A percentile compares a stretch with the other conserved stretches of the same genome.
These are phyloP conservation scores for Cenchrus purpureus DNA, from an alignment of 176 grass and related monocot genomes.

Conservation along the genomic window DNA sequence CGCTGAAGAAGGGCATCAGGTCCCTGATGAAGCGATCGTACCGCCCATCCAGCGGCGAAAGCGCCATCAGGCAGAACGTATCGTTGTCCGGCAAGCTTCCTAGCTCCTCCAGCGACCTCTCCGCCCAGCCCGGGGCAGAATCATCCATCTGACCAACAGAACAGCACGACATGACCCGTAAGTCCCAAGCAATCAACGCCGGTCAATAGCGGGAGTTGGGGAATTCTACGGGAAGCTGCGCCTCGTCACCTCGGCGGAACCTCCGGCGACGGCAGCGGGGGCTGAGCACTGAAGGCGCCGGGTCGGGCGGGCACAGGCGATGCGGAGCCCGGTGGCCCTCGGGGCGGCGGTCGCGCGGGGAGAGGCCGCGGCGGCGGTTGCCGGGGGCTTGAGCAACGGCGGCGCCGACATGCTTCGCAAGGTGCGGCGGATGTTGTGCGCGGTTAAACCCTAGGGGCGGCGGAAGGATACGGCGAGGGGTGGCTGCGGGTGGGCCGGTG, in stretches of 20 bases:
- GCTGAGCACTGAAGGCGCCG: conserved; percentile 38
- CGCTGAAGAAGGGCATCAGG: conserved; percentile 80
- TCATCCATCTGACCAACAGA: conserved; percentile 40
- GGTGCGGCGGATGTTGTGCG: neutral
- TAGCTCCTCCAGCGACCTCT: conserved; percentile 45
- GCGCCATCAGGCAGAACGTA: conserved; percentile 61
- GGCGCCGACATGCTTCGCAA: conserved; percentile 39
- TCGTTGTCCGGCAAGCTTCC: conserved; percentile 30
- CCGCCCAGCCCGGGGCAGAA: conserved; percentile 35
- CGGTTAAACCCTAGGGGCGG: conserved; percentile 41
- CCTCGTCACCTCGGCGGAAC: conserved; percentile 22
- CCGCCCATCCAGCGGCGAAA: conserved; percentile 92
- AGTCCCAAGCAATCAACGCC: conserved; percentile 23
- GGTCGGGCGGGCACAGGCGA: neutral
- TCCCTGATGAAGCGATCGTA: conserved; percentile 59
- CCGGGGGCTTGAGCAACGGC: conserved; percentile 35
- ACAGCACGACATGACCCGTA: neutral
- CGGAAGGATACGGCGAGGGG: neutral
- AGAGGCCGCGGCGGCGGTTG: conserved; percentile 1
- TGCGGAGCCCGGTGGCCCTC: neutral
- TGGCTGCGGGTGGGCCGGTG: conserved; percentile 15
- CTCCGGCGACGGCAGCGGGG: conserved; percentile 1
- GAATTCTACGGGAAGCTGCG: neutral
- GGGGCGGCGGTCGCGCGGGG: neutral
- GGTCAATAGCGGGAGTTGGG: neutral